Evolutionary conservation across 2,329 filamentous ascomycete genomes (phyloP).

Genomic region (Fusarium pilosicola): DNA sequence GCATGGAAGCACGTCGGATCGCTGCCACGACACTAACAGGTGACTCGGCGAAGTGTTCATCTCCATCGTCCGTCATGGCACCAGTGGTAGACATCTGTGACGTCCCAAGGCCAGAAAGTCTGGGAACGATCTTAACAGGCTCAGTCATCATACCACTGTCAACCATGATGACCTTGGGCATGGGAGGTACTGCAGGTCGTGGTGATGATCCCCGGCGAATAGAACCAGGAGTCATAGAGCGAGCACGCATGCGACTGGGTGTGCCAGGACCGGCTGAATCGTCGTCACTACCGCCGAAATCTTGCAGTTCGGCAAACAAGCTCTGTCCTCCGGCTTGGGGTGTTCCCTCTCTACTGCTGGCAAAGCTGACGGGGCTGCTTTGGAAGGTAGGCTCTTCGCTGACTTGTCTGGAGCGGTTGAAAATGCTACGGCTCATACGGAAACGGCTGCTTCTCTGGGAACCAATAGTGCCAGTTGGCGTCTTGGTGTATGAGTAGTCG

Average conservation of each 20-base stretch:
- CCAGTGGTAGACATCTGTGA: slow-evolving; percentile 13
- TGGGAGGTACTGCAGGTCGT: slow-evolving; percentile 58
- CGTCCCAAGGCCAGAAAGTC: slow-evolving; percentile 16
- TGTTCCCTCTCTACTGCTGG: slow-evolving; percentile 60
- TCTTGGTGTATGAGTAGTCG: slow-evolving; percentile 65
- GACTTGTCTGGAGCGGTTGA: slow-evolving; percentile 66
- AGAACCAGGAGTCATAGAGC: slow-evolving; percentile 61
- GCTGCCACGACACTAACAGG: slow-evolving; percentile 44
- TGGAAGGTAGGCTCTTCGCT: slow-evolving; percentile 68
- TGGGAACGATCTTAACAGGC: slow-evolving; percentile 55
- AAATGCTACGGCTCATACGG: slow-evolving; percentile 71
- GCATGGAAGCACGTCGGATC: slow-evolving; percentile 54
- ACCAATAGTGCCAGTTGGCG: slow-evolving; percentile 67
- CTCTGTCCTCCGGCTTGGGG: slow-evolving; percentile 71
- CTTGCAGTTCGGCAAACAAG: slow-evolving; percentile 89
- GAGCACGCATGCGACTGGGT: slow-evolving; percentile 61
- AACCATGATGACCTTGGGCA: slow-evolving; percentile 66
- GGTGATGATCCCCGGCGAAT: slow-evolving; percentile 57
- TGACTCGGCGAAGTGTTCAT: slow-evolving; percentile 34
- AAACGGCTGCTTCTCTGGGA: slow-evolving; percentile 75
- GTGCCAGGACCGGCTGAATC: slow-evolving; percentile 69
- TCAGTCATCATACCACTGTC: slow-evolving; percentile 72
- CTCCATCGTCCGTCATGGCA: slow-evolving; percentile 18
- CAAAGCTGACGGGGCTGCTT: slow-evolving; percentile 69
- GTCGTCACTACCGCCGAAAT: slow-evolving; percentile 79